Evolutionary conservation across 2,329 filamentous ascomycete genomes (phyloP).

Genomic region (Podosphaera leucotricha): DNA sequence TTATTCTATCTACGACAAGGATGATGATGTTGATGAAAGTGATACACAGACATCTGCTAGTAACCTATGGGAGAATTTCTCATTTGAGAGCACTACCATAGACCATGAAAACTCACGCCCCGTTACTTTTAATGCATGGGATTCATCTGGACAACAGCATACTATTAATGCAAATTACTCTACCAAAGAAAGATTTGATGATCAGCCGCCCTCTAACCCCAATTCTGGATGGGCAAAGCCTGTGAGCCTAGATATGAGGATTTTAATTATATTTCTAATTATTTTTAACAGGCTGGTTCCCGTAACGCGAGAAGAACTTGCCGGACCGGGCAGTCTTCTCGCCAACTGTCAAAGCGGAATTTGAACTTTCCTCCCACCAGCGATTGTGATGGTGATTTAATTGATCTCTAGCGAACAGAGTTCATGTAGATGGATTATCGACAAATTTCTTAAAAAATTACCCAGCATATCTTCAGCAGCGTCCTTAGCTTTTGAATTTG

Average conservation of each 20-base stretch:
- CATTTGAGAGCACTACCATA: background rate
- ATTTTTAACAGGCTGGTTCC: background rate
- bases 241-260: background rate
- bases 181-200: background rate
- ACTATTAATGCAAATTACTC: background rate
- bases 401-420: background rate
- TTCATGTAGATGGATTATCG: no score
- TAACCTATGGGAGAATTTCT: slow-evolving; percentile 6
- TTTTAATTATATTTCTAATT: background rate
- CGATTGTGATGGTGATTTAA: background rate
- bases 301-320: background rate
- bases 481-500: no score
- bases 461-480: no score
- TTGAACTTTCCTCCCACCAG: background rate
- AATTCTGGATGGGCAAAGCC: background rate
- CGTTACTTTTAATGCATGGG: slow-evolving; percentile 5
- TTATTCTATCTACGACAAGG: background rate
- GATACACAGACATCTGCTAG: slow-evolving; percentile 5
- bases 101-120: background rate
- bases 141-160: slow-evolving; percentile 4
- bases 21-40: background rate
- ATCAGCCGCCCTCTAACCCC: background rate
- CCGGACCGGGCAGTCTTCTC: background rate
- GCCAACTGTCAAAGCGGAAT: background rate
- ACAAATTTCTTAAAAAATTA: no score